These are phyloP conservation scores for Kingdonia uniflora DNA, from an alignment of 164 flowering plant species.

Conservation along the genomic window DNA sequence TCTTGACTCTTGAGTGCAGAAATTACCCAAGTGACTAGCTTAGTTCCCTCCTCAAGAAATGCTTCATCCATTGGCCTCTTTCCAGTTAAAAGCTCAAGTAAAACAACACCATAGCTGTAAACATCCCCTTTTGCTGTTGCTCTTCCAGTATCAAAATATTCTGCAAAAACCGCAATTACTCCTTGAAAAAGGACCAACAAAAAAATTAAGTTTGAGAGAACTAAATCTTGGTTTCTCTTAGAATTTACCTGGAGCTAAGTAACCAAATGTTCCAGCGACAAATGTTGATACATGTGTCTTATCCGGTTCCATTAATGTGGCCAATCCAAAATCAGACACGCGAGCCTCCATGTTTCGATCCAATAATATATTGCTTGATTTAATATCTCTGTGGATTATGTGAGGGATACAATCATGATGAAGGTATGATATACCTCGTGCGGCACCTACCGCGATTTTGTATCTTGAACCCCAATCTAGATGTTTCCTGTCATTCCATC, in stretches of 20 bases:
- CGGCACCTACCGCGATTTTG: constrained; percentile 83
- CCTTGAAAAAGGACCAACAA: not conserved
- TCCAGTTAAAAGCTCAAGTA: constrained; percentile 85
- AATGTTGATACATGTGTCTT: constrained; percentile 89
- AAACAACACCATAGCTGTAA: constrained; percentile 88
- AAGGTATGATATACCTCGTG: constrained; percentile 84
- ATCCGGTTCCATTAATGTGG: constrained; percentile 84
- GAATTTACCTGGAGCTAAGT: constrained; percentile 80
- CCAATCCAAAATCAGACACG: constrained; percentile 89
- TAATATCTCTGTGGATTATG: constrained; percentile 92
- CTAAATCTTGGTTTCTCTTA: not conserved
- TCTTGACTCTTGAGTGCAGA: not conserved
- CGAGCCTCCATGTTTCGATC: constrained; percentile 84
- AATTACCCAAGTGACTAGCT: constrained; percentile 89
- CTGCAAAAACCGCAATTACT: constrained; percentile 27
- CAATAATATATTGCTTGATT: constrained; percentile 84
- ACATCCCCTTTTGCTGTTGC: constrained; percentile 95
- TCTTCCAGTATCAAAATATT: constrained; percentile 86
- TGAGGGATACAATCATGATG: constrained; percentile 97
- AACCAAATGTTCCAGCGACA: constrained; percentile 95
- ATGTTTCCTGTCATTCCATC: constrained; percentile 28
- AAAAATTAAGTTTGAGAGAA: not conserved
- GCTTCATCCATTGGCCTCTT: constrained; percentile 78
- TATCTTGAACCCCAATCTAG: constrained; percentile 81
- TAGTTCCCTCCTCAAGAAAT: constrained; percentile 79